phyloP scores from a whole-genome alignment of 2,329 filamentous ascomycete genomes.

The Moelleriella libera region DNA sequence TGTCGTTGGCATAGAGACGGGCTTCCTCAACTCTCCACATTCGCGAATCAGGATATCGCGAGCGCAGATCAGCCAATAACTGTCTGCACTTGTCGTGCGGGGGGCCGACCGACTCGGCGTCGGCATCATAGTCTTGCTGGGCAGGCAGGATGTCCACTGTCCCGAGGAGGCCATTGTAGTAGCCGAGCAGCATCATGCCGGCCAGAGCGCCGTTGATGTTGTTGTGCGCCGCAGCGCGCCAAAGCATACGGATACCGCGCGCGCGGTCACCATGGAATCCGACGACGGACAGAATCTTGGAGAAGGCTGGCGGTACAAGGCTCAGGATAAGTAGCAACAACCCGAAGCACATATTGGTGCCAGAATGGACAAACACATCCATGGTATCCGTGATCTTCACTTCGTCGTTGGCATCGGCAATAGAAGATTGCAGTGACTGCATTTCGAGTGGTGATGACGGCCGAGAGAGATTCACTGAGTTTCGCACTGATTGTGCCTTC shows the following conservation, averaged over 20 bases:
- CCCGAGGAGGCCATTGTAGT: constrained; percentile 77
- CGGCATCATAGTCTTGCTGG: constrained; percentile 33
- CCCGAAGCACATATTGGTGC: constrained; percentile 80
- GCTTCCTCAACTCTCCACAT: constrained; percentile 87
- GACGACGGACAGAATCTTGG: constrained; percentile 72
- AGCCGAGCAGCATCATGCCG: constrained; percentile 65
- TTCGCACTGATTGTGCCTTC: constrained; percentile 6
- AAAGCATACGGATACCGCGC: constrained; percentile 71
- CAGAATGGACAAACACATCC: constrained; percentile 81
- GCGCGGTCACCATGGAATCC: constrained; percentile 84
- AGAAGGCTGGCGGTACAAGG: constrained; percentile 82
- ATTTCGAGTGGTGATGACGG: constrained; percentile 8
- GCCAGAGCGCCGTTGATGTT: constrained; percentile 92
- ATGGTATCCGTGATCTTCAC: constrained; percentile 55
- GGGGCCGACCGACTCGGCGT: constrained; percentile 52
- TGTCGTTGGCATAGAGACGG: constrained; percentile 54
- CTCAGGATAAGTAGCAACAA: constrained; percentile 77
- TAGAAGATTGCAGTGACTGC: constrained; percentile 6
- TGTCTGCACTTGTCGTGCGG: constrained; percentile 52
- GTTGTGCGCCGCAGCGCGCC: constrained; percentile 72
- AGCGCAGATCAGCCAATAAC: constrained; percentile 60
- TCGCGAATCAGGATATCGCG: constrained; percentile 64
- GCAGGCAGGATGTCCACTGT: constrained; percentile 77
- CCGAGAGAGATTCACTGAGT: neutral
- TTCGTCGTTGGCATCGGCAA: constrained; percentile 40